phyloP scores from a whole-genome alignment of 23 red algal species.

The Cyanidium caldarium region DNA sequence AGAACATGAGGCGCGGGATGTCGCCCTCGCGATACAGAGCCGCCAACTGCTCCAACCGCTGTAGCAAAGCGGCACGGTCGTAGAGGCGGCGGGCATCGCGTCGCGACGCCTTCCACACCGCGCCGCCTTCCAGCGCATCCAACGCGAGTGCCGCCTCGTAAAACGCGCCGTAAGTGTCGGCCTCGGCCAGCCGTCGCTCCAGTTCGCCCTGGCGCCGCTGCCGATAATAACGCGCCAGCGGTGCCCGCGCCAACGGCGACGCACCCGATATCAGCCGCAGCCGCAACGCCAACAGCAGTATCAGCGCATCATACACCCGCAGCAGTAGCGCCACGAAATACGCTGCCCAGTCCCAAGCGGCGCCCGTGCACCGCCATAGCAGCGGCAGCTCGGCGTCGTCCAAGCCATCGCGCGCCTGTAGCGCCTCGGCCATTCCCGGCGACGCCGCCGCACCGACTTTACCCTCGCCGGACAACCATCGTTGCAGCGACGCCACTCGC shows the following conservation, averaged over 20 bases:
- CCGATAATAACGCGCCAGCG: background rate
- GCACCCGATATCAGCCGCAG: background rate
- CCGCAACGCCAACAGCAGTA: background rate
- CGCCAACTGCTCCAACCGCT: slow-evolving; percentile 30
- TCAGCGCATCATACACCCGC: background rate
- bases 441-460: too few relatives aligned
- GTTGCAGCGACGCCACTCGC: too few relatives aligned
- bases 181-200: background rate
- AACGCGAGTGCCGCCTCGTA: slow-evolving; percentile 28
- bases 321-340: background rate
- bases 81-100: background rate
- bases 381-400: too few relatives aligned
- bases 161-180: slow-evolving; percentile 32
- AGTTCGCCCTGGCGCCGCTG: background rate
- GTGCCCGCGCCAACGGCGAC: background rate
- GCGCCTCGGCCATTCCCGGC: too few relatives aligned
- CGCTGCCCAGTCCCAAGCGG: background rate
- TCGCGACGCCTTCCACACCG: slow-evolving; percentile 12
- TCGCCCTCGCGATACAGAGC: slow-evolving; percentile 46
- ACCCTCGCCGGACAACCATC: too few relatives aligned
- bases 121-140: slow-evolving; percentile 26
- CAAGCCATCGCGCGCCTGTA: too few relatives aligned
- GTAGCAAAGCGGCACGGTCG: slow-evolving; percentile 27
- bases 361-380: background rate
- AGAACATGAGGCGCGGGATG: slow-evolving; percentile 31